phyloP scores from a whole-genome alignment of 192 early-diverging fungal genomes.

The Linnemannia zychae region DNA sequence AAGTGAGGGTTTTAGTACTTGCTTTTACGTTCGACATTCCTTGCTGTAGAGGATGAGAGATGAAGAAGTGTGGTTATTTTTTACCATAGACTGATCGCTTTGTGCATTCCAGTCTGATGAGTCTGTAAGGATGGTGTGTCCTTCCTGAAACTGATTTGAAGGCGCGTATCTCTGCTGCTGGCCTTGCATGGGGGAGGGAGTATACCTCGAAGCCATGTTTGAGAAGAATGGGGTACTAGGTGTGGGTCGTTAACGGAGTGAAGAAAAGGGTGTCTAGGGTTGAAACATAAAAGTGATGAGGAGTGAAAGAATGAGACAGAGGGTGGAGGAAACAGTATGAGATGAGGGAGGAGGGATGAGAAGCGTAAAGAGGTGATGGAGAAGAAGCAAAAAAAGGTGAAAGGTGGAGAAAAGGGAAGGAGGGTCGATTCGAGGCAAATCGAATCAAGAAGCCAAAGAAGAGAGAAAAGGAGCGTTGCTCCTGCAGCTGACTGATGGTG shows the following conservation, averaged over 20 bases:
- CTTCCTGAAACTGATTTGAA: conserved; percentile 24
- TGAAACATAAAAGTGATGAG: background rate
- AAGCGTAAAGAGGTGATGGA: background rate
- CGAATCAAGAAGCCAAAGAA: background rate
- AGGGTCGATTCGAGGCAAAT: conserved; percentile 6
- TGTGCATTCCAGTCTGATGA: conserved; percentile 35
- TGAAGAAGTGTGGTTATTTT: background rate
- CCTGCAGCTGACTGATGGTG: background rate
- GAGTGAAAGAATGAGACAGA: background rate
- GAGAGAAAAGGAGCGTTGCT: background rate
- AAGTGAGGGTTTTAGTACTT: background rate
- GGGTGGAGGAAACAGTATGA: background rate
- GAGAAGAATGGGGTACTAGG: background rate
- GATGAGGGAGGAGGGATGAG: background rate
- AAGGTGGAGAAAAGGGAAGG: background rate
- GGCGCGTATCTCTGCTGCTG: conserved; percentile 21
- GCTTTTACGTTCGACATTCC: background rate
- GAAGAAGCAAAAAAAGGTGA: background rate
- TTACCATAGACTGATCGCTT: conserved; percentile 38
- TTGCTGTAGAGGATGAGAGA: background rate
- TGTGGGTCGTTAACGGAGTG: background rate
- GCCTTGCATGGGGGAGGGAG: background rate
- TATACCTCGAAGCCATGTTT: conserved; percentile 13
- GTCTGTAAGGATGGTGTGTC: conserved; percentile 2
- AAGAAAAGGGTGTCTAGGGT: background rate